These are phyloP conservation scores for Andrographis paniculata DNA, from an alignment of 305 asterid genomes.

Conservation along the genomic window DNA sequence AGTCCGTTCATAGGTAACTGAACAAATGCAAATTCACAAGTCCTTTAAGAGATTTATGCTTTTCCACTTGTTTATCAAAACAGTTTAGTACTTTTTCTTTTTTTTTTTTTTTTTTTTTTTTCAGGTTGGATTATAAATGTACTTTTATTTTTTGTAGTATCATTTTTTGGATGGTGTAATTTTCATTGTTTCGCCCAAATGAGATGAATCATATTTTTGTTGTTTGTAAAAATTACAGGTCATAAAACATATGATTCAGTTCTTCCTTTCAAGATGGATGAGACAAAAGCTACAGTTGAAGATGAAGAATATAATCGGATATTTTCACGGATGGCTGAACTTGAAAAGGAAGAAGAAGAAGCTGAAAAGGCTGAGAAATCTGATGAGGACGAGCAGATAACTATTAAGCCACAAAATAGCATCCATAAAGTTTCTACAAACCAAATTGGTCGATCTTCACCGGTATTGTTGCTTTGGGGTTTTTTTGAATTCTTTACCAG, in stretches of 20 bases:
- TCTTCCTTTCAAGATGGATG: constrained; percentile 19
- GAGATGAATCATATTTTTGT: not conserved
- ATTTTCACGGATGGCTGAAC: constrained; percentile 51
- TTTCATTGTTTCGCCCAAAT: no score
- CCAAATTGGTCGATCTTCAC: constrained; percentile 32
- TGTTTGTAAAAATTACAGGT: not conserved
- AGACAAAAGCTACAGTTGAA: constrained; percentile 22
- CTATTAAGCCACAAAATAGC: constrained; percentile 22
- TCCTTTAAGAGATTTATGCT: no score
- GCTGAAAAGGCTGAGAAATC: constrained; percentile 40
- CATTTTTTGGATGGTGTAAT: no score
- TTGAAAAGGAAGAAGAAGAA: constrained; percentile 80
- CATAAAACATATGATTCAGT: constrained; percentile 8
- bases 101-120: no score
- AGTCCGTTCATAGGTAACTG: no score
- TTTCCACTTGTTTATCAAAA: no score
- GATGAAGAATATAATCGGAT: constrained; percentile 63
- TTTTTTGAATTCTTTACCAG: no score
- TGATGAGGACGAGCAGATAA: constrained; percentile 30
- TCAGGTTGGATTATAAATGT: no score
- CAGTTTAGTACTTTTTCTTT: no score
- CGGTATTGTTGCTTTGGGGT: no score
- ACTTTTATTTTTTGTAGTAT: no score
- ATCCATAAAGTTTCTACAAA: constrained; percentile 17
- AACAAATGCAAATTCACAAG: no score